phyloP scores from a whole-genome alignment of 306 rosid genomes.

The Carpinus viminea region DNA sequence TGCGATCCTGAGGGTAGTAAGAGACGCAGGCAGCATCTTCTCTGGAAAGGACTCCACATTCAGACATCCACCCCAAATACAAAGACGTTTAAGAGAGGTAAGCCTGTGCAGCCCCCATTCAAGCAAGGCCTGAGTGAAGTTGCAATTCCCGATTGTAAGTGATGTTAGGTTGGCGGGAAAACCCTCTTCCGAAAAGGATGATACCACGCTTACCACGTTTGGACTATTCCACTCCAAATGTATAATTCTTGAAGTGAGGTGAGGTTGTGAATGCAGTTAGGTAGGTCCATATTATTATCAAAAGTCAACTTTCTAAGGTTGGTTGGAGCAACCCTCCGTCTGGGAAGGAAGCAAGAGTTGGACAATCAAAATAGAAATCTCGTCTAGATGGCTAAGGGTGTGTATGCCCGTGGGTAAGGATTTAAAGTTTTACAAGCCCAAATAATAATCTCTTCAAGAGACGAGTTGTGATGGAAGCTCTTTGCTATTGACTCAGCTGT shows the following conservation, averaged over 20 bases:
- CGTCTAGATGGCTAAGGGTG: too few relatives aligned
- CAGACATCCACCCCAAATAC: background rate
- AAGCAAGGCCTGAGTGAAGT: constrained; percentile 3
- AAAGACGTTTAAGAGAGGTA: constrained; percentile 8
- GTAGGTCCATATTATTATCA: background rate
- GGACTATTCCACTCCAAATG: background rate
- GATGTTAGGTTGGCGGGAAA: constrained; percentile 22
- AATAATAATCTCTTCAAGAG: background rate
- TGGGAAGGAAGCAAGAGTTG: background rate
- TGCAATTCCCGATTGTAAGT: background rate
- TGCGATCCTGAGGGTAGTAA: too few relatives aligned
- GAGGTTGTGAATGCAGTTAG: constrained; percentile 6
- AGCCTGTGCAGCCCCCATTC: constrained; percentile 21
- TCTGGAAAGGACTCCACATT: too few relatives aligned
- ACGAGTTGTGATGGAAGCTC: background rate
- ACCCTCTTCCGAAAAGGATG: background rate
- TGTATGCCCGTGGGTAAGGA: background rate
- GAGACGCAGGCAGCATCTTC: too few relatives aligned
- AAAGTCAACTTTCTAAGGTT: background rate
- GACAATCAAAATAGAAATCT: too few relatives aligned
- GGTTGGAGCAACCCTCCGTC: constrained; percentile 9
- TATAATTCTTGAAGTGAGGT: constrained; percentile 3
- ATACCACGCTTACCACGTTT: background rate
- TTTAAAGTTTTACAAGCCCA: background rate
- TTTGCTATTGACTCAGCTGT: background rate